A percentile compares a stretch with the other conserved stretches of the same genome.
Conservation (phyloP, 2,329 filamentous ascomycete genomes). For the Cladobotryum protrusum region DNA sequence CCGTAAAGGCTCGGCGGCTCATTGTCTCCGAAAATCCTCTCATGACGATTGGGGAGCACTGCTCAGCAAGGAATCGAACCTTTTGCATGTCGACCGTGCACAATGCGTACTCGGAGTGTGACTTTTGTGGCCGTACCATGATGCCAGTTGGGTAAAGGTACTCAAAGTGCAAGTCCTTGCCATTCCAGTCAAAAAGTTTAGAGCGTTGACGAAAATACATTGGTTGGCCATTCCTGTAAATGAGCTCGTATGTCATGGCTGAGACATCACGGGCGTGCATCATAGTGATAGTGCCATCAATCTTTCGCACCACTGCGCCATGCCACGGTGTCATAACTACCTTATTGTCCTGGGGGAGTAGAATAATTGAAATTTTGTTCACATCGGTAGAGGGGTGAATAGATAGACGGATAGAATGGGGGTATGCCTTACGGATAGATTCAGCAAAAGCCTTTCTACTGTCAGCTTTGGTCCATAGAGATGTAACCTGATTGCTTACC, state of each 20-base stretch:
- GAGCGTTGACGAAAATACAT: slow-evolving; percentile 31
- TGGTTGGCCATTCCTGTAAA: slow-evolving; percentile 27
- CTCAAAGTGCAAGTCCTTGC: slow-evolving; percentile 14
- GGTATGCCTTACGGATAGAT: slow-evolving; percentile 12
- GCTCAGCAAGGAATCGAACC: slow-evolving; percentile 39
- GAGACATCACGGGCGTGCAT: slow-evolving; percentile 15
- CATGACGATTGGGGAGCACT: slow-evolving; percentile 47
- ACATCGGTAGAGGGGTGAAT: slow-evolving; percentile 13
- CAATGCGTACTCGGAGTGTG: not conserved
- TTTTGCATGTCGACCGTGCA: slow-evolving; percentile 34
- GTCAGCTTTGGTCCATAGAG: too few species aligned
- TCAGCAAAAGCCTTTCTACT: not conserved
- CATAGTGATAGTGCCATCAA: slow-evolving; percentile 22
- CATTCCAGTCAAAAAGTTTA: slow-evolving; percentile 19
- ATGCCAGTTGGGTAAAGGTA: slow-evolving; percentile 15
- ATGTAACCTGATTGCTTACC: too few species aligned
- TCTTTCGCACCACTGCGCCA: slow-evolving; percentile 25
- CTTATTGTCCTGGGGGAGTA: slow-evolving; percentile 16
- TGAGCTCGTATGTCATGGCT: slow-evolving; percentile 24
- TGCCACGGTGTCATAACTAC: slow-evolving; percentile 28
- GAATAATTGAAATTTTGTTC: slow-evolving; percentile 15
- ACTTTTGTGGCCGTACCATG: slow-evolving; percentile 1
- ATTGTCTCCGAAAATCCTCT: slow-evolving; percentile 44
- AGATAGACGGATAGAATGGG: slow-evolving; percentile 16
- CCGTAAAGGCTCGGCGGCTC: slow-evolving; percentile 37